phyloP scores from a whole-genome alignment of 1,139 yeast species.

The Candida sojae region DNA sequence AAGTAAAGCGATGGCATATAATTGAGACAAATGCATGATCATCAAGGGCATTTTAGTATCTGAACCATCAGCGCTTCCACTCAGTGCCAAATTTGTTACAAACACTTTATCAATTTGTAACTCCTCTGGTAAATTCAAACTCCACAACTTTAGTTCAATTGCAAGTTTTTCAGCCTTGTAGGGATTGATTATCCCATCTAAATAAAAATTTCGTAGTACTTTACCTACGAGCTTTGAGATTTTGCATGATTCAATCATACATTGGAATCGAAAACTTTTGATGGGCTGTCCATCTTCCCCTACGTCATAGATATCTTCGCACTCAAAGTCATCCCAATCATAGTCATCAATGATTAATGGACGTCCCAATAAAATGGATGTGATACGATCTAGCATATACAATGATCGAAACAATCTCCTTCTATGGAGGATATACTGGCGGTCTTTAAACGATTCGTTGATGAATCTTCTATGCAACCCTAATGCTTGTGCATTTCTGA shows the following conservation, averaged over 20 bases:
- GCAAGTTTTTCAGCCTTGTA: conserved; percentile 36
- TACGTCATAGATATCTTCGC: conserved; percentile 12
- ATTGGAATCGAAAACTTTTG: conserved; percentile 6
- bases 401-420: conserved; percentile 40
- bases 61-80: conserved; percentile 5
- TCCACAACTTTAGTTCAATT: conserved; percentile 36
- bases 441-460: conserved; percentile 15
- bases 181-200: conserved; percentile 33
- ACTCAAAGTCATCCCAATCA: conserved; percentile 41
- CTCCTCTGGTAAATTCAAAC: conserved; percentile 29
- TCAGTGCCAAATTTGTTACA: conserved; percentile 9
- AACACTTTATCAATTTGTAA: conserved; percentile 22
- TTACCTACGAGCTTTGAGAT: conserved; percentile 26
- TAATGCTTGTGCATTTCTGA: conserved; percentile 17
- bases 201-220: conserved; percentile 23
- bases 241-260: conserved; percentile 13
- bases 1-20: conserved; percentile 39
- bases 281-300: conserved; percentile 10
- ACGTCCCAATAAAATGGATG: conserved; percentile 41
- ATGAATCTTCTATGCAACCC: conserved; percentile 16
- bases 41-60: conserved; percentile 23
- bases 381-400: conserved; percentile 40
- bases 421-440: conserved; percentile 18
- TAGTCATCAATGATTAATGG: conserved; percentile 39
- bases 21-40: conserved; percentile 38